These are phyloP conservation scores for Arthrinium phaeospermum DNA, from an alignment of 2,329 filamentous ascomycete genomes.

Conservation along the genomic window DNA sequence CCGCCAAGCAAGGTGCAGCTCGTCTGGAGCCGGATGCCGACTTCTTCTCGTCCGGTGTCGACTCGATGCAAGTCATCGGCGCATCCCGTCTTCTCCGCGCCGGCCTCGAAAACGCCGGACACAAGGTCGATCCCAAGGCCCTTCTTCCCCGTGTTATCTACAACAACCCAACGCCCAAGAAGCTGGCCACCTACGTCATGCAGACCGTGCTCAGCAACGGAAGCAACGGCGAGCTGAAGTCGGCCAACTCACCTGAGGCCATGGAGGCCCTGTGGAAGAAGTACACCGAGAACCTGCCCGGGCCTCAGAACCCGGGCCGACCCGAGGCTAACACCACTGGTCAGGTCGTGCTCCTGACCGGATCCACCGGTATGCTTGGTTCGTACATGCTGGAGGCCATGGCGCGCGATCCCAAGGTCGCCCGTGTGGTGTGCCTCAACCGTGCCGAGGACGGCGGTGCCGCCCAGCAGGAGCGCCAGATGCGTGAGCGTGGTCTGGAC, in stretches of 20 bases:
- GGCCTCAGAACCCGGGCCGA: conserved; percentile 27
- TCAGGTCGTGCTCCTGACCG: conserved; percentile 52
- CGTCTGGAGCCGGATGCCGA: conserved; percentile 42
- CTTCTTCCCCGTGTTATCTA: conserved; percentile 47
- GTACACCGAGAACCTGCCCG: conserved; percentile 40
- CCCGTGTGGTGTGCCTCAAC: conserved; percentile 55
- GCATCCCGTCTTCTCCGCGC: conserved; percentile 42
- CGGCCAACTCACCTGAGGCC: conserved; percentile 33
- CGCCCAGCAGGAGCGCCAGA: conserved; percentile 45
- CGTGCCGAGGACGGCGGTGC: conserved; percentile 47
- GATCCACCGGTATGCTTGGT: conserved; percentile 55
- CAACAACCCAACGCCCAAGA: conserved; percentile 43
- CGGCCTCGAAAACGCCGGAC: conserved; percentile 39
- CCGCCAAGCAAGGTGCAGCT: conserved; percentile 31
- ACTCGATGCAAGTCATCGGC: conserved; percentile 49
- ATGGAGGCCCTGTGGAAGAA: conserved; percentile 44
- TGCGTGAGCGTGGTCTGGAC: conserved; percentile 45
- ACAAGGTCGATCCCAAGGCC: conserved; percentile 27
- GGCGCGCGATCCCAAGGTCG: conserved; percentile 39
- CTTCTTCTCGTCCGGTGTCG: conserved; percentile 46
- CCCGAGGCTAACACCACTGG: conserved; percentile 38
- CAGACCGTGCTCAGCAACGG: conserved; percentile 31
- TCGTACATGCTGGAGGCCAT: conserved; percentile 51
- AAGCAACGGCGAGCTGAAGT: conserved; percentile 22
- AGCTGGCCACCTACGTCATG: conserved; percentile 41